These are phyloP conservation scores for Podospora australis DNA, from an alignment of 495 filamentous ascomycete genomes.

Conservation along the genomic window DNA sequence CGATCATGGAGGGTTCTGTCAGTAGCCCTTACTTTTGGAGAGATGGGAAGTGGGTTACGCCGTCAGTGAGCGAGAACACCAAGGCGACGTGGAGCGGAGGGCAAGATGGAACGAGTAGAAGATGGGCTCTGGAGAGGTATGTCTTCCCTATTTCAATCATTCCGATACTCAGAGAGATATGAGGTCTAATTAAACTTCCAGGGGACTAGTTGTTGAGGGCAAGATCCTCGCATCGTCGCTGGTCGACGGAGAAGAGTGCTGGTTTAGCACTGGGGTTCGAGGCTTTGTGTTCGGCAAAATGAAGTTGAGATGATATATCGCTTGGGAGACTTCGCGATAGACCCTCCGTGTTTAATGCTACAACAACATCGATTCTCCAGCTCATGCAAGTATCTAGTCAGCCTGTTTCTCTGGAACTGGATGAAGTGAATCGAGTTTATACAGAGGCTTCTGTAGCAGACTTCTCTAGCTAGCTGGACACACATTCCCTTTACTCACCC, in stretches of 20 bases:
- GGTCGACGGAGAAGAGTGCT: conserved; percentile 66
- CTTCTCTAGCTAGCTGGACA: no score
- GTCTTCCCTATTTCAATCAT: no score
- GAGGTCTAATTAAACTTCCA: conserved; percentile 9
- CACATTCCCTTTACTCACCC: no score
- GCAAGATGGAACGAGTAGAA: conserved; percentile 71
- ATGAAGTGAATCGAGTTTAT: no score
- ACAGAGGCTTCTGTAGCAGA: no score
- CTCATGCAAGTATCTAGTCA: no score
- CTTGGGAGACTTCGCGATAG: no score
- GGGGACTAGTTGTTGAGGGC: conserved; percentile 55
- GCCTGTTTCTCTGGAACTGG: no score
- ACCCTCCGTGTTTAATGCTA: no score
- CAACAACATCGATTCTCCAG: no score
- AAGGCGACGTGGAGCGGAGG: conserved; percentile 54
- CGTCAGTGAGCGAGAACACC: conserved; percentile 34
- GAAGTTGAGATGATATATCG: conserved; percentile 15
- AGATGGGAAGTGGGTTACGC: conserved; percentile 60
- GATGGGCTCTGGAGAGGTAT: conserved; percentile 65
- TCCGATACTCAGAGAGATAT: not conserved
- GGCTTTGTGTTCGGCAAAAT: conserved; percentile 55
- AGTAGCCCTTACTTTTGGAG: conserved; percentile 77
- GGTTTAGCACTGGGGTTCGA: conserved; percentile 80
- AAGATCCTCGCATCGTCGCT: conserved; percentile 49
- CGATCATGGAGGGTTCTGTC: conserved; percentile 82